Percentiles rank a stretch among this genome's conserved stretches.
phyloP scores from a whole-genome alignment of 345 rosid genomes.

The Gossypium herbaceum region DNA sequence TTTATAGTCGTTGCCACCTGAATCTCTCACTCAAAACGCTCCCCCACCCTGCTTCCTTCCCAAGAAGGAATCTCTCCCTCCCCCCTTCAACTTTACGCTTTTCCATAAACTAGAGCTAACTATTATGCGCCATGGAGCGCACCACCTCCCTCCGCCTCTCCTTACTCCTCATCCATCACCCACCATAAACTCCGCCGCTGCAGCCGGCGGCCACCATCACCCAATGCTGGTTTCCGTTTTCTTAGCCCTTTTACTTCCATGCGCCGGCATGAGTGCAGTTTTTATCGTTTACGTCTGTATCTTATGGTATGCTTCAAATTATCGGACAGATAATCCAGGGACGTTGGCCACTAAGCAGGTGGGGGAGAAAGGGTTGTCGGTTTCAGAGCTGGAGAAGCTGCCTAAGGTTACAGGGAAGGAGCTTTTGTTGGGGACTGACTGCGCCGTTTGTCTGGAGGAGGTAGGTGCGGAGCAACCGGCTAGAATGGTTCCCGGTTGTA shows the following conservation, averaged over 20 bases:
- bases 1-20: conserved; percentile 15
- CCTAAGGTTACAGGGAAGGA: conserved; percentile 67
- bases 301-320: conserved; percentile 41
- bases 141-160: conserved; percentile 10
- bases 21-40: background rate
- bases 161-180: conserved; percentile 15
- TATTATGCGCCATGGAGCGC: conserved; percentile 20
- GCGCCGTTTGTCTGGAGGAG: conserved; percentile 82
- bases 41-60: background rate
- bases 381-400: conserved; percentile 53
- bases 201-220: background rate
- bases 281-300: conserved; percentile 57
- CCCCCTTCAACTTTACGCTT: background rate
- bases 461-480: conserved; percentile 52
- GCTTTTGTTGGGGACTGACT: conserved; percentile 57
- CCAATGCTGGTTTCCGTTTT: conserved; percentile 51
- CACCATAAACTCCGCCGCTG: background rate
- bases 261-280: conserved; percentile 58
- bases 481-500: conserved; percentile 74
- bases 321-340: conserved; percentile 10
- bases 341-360: conserved; percentile 26
- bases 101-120: background rate
- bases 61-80: background rate
- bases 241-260: conserved; percentile 64
- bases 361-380: conserved; percentile 44